Evolutionary conservation across 2,329 filamentous ascomycete genomes (phyloP).

Genomic region (Hypoxylon sp.): DNA sequence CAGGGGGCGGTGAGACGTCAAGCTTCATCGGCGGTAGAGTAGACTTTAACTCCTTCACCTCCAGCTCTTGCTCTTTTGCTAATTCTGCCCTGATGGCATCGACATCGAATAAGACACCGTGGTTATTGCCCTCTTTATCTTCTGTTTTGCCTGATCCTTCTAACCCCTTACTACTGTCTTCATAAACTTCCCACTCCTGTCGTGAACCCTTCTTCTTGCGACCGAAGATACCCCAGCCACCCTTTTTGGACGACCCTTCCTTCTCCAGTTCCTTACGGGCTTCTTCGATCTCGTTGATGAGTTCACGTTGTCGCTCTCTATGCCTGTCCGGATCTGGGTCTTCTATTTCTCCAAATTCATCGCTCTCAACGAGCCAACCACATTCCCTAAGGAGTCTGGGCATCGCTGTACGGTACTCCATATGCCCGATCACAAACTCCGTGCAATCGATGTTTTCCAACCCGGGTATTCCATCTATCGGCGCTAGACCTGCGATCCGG

Average conservation of each 20-base stretch:
- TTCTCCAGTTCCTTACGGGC: conserved; percentile 88
- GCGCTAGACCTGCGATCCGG: conserved; percentile 85
- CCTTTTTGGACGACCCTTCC: conserved; percentile 77
- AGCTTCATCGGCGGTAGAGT: conserved; percentile 93
- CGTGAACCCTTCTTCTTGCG: conserved; percentile 85
- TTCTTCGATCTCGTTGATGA: conserved; percentile 97
- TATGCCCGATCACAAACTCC: conserved; percentile 88
- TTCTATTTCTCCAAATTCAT: conserved; percentile 97
- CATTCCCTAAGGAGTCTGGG: conserved; percentile 87
- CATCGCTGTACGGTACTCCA: conserved; percentile 96
- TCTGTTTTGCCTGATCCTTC: conserved; percentile 55
- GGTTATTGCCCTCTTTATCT: conserved; percentile 67
- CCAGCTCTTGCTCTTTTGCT: conserved; percentile 73
- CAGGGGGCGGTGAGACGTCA: conserved; percentile 62
- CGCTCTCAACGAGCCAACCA: conserved; percentile 91
- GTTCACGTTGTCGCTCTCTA: conserved; percentile 85
- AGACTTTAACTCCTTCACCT: conserved; percentile 85
- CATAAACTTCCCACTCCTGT: conserved; percentile 95
- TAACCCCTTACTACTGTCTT: conserved; percentile 71
- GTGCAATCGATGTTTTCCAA: conserved; percentile 93
- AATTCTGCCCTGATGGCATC: conserved; percentile 93
- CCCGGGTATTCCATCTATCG: conserved; percentile 81
- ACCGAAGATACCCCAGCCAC: conserved; percentile 77
- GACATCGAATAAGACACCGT: conserved; percentile 88
- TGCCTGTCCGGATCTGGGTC: conserved; percentile 97